Evolutionary conservation across 352 stramenopile genomes (phyloP).

Genomic region (Aphanomyces astaci): DNA sequence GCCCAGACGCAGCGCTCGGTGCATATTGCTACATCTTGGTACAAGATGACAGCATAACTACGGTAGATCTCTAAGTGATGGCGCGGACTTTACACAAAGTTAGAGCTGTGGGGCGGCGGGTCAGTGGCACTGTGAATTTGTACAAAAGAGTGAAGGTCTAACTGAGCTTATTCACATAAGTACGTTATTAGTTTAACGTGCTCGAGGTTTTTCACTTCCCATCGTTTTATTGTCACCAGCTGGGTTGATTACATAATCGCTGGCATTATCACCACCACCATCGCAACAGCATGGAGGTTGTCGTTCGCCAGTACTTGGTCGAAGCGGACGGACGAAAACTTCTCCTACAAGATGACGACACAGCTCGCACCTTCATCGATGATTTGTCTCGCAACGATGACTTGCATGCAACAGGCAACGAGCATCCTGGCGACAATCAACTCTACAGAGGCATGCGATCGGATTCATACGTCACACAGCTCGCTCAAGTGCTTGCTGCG

Average conservation of each 20-base stretch:
- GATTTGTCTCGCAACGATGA: not conserved
- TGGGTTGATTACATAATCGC: not conserved
- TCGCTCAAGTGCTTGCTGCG: slow-evolving; percentile 33
- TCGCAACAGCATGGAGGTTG: not conserved
- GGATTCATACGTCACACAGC: slow-evolving; percentile 34
- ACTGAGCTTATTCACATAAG: too few relatives aligned
- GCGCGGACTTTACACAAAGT: too few relatives aligned
- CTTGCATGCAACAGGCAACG: not conserved
- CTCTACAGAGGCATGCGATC: slow-evolving; percentile 27
- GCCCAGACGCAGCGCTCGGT: too few relatives aligned
- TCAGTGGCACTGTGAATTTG: too few relatives aligned
- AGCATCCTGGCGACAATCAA: not conserved
- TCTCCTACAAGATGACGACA: not conserved
- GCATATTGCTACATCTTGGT: too few relatives aligned
- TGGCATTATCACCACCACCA: not conserved
- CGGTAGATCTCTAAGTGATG: too few relatives aligned
- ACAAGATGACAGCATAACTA: too few relatives aligned
- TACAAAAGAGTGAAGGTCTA: too few relatives aligned
- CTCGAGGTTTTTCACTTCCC: too few relatives aligned
- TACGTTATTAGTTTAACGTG: too few relatives aligned
- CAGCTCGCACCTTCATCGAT: not conserved
- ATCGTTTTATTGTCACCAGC: too few relatives aligned
- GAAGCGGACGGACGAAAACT: not conserved
- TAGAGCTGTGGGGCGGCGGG: too few relatives aligned
- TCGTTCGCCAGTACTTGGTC: not conserved